Evolutionary conservation across 1,139 yeast species (phyloP), one percentile per base, ranked within the genome.

Genomic region (Geotrichum aggregatum): DNA sequence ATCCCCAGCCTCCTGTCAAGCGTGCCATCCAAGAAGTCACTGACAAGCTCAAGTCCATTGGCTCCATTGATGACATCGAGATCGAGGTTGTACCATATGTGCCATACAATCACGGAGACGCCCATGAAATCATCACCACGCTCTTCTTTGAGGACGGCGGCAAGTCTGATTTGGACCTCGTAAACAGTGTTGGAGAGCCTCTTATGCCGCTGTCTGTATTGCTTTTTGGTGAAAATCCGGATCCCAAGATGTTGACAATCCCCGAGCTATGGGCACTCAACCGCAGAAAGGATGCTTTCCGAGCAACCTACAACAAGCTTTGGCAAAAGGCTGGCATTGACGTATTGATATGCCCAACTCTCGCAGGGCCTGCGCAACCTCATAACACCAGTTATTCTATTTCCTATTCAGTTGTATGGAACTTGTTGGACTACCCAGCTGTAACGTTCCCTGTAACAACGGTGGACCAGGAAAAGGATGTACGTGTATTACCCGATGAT

Each of bases 321-420:
- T 74, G 77, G 71, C 62, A 77, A 54, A 67, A 76, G 16, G 75
- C 82, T 59, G 77, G 79, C 44, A 77, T 85, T 47, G 94, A 86
- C 63, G 80, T 83, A 61, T 75, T 86, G 53, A 69, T 87, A 47
- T 74, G 83, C 50, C 94, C 95, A 45, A 75, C 82, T 4, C 82
- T 83, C 64, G 79, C 78, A 55, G 85, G 85, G 55, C 85, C 83
- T 50, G 89, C 94, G 4, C 88, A 91, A 19, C 77, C 76, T 49
- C 80, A 83, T 16, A 82, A 79, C 45, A 76, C 78, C 50, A 77
- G 84, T 11, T 78, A 77, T 64, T 83, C 83, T 68, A 84, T 94
- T 92, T 83, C 87, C 3, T 61, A 61, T 49, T 76, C 82, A 13
- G 69, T 79, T 34, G 71, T 73, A 16, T 68, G 78, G 66, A 81